Base-by-base conservation (phyloP, 1,284 basidiomycete species). In the Hortiboletus rubellus region DNA sequence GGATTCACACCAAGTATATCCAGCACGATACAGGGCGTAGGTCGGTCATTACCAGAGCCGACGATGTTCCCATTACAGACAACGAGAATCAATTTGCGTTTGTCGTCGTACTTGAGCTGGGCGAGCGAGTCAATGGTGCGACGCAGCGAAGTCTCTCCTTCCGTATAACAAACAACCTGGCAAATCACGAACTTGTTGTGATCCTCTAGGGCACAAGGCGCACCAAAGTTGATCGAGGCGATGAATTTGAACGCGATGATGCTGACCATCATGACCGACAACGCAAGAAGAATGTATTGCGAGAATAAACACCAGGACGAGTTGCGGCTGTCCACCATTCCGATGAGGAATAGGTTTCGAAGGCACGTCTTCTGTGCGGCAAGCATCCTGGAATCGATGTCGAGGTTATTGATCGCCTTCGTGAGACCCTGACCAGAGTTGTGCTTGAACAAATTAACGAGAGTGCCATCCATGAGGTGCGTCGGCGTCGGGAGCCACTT, bases 31-130 rank as follows among this genome's bases (percentile, higher is more conserved):
- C 94, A 83, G 2, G 93, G 94, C 0, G 93, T 96, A 9, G 94
- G 91, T 42, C 89, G 82, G 73, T 96, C 92, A 74, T 98, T 98
- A 5, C 95, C 95, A 15, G 90, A 91, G 72, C 97, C 96, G 60
- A 98, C 92, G 64, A 99, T 98, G 85, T 96, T 99, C 66, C 97
- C 96, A 74, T 99, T 96, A 70, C 97, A 99, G 67, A 99, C 91
- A 75, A 99, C 80, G 62, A 98, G 87, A 31, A 98, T 78, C 5
- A 99, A 79, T 76, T 98, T 99, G 55, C 95, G 91, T 77, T 98
- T 99, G 79, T 99, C 95, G 69, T 99, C 96, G 71, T 98, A 99
- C 74, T 94, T 96, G 73, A 98, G 82, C 68, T 89, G 86, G 8
- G 96, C 92, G 55, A 99, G 79, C 18, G 95, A 98, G 72, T 99